Conservation (phyloP, 495 filamentous ascomycete species). For the Aspergillus taichungensis region DNA sequence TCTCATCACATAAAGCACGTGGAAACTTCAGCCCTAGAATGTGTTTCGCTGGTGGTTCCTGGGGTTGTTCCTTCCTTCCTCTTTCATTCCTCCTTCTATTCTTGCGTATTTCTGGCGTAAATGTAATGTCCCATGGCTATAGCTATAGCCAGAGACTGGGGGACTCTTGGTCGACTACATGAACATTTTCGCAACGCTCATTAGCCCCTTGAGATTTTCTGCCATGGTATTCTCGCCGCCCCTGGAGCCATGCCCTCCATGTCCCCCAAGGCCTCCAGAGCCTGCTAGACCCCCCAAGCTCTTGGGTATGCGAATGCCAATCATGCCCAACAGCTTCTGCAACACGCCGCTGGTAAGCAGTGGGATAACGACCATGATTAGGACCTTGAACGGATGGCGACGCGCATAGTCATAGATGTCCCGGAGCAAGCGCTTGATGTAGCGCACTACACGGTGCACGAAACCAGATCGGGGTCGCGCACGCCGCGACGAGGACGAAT, state of each 20-base stretch:
- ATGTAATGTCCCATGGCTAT: not conserved
- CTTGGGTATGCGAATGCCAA: constrained; percentile 66
- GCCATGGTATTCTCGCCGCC: constrained; percentile 27
- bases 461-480: constrained; percentile 68
- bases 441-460: constrained; percentile 55
- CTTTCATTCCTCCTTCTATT: not conserved
- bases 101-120: not conserved
- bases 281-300: constrained; percentile 19
- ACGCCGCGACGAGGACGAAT: constrained; percentile 50
- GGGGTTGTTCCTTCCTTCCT: not conserved
- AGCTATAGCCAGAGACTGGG: too few relatives aligned
- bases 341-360: constrained; percentile 74
- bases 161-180: constrained; percentile 22
- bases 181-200: constrained; percentile 58
- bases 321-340: constrained; percentile 57
- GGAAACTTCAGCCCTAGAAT: too few relatives aligned
- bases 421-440: constrained; percentile 63
- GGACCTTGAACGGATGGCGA: constrained; percentile 70
- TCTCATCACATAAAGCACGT: too few relatives aligned
- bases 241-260: constrained; percentile 14
- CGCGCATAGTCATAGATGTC: constrained; percentile 69
- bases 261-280: constrained; percentile 32
- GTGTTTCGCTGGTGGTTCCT: too few relatives aligned
- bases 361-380: constrained; percentile 78
- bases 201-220: constrained; percentile 41